Base-by-base conservation (phyloP, 164 flowering plant genomes). In the Buxus sempervirens region DNA sequence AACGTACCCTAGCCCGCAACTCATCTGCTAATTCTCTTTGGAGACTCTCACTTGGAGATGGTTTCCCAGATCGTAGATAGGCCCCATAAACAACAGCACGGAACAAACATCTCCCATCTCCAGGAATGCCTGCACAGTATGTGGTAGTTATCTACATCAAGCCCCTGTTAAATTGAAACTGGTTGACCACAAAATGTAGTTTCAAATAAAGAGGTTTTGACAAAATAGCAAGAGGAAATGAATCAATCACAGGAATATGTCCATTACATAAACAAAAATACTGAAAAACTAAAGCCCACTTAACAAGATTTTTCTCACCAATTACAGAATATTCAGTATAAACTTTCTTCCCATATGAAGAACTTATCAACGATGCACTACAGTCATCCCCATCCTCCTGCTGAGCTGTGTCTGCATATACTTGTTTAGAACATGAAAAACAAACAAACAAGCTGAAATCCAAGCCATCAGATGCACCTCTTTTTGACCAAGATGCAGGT, bases 61-160 rank as follows among this genome's bases (percentile, higher is more conserved):
- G 81, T 72, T 85, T 84, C 54, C 99, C 98, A 21, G 84, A 71
- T 72, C 90, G 73, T 67, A 90, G 48, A 80, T 88, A 90, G 72
- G 93, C 98, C 18, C 96, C 98, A 70, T 96, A 96, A 76, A 82
- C 96, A 70, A 96, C 95, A 69, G 99, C 87, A 18, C 98, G 92
- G 64, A 96, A 96, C 81, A 92, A 77, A 68, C 99, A 96, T 76
- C 99, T 82, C 15, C 99, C 99, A 83, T 96, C 99, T 69, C 98
- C 99, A 69, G 99, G 98, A 66, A 96, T 88, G 61, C 97, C 98
- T 95, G 79, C 70, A 70, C 25, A 70, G n/a, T 0, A 72, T 32
- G 66, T 18, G 38, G 58, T 21, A 22, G 55, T 59, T 49, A 69
- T 67, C 48, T 36, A 72, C n/a, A 60, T n/a, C 27, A 65, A 32